Percentiles rank a stretch among this genome's conserved stretches.
Evolutionary conservation across 129 eudicot species (phyloP).

Genomic region (Pittosporum tobira): DNA sequence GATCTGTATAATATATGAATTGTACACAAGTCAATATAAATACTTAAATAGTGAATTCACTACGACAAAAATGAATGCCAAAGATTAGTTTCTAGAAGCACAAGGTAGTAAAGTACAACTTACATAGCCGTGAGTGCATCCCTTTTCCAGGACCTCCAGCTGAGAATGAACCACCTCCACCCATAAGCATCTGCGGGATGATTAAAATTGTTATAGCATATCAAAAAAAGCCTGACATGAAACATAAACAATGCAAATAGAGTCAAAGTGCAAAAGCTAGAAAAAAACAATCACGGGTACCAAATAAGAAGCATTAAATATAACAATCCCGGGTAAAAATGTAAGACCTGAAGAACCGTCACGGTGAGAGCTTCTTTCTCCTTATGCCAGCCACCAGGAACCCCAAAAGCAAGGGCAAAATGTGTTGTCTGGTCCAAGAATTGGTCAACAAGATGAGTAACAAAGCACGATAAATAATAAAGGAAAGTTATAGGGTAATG

Average conservation of each 20-base stretch:
- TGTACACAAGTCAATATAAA: too few relatives aligned
- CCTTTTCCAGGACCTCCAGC: constrained; percentile 99
- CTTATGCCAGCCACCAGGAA: constrained; percentile 89
- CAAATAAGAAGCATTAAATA: too few relatives aligned
- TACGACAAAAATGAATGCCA: background rate
- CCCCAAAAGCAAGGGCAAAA: constrained; percentile 89
- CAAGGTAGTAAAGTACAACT: constrained; percentile 24
- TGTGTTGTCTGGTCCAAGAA: constrained; percentile 46
- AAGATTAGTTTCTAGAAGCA: background rate
- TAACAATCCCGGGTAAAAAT: too few relatives aligned
- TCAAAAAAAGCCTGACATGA: background rate
- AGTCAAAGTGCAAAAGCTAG: too few relatives aligned
- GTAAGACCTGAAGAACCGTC: constrained; percentile 94
- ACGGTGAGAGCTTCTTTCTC: constrained; percentile 62
- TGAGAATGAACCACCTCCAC: constrained; percentile 98
- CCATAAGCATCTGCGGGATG: constrained; percentile 83
- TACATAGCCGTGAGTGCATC: constrained; percentile 91
- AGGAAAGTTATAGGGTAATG: too few relatives aligned
- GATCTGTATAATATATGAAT: constrained; percentile 40
- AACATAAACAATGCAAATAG: too few relatives aligned
- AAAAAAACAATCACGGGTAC: too few relatives aligned
- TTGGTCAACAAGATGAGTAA: background rate
- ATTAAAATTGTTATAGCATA: background rate
- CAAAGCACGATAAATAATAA: too few relatives aligned
- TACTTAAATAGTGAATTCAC: background rate